These are phyloP conservation scores for Pythium utonaiense DNA, from an alignment of 352 stramenopile genomes.

Conservation along the genomic window DNA sequence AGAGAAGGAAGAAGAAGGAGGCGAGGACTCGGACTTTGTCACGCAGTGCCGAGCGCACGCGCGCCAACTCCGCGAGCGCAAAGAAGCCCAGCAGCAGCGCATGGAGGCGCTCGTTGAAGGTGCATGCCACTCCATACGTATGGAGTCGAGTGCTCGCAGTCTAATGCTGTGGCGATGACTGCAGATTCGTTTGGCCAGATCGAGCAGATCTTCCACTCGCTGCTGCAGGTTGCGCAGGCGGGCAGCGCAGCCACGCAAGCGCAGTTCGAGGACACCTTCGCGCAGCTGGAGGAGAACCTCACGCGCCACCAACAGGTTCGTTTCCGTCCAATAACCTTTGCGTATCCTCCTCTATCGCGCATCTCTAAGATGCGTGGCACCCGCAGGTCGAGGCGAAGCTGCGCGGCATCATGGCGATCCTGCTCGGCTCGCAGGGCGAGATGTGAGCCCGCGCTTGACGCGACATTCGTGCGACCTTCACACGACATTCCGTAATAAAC, in stretches of 20 bases:
- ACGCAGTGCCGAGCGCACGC: conserved; percentile 37
- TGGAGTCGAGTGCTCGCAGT: no score
- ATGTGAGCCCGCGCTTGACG: conserved; percentile 1
- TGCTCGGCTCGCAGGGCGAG: conserved; percentile 13
- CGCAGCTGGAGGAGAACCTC: conserved; percentile 12
- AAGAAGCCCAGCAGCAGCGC: conserved; percentile 50
- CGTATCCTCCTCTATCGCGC: no score
- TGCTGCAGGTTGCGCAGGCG: conserved; percentile 12
- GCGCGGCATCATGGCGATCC: conserved; percentile 23
- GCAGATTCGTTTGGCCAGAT: conserved; percentile 28
- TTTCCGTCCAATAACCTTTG: no score
- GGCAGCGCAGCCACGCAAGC: conserved; percentile 1
- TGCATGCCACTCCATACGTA: conserved; percentile 24
- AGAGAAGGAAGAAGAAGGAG: background rate
- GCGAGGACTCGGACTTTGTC: conserved; percentile 20
- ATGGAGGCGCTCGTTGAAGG: conserved; percentile 50
- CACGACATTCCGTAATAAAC: conserved; percentile 16
- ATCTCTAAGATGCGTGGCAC: no score
- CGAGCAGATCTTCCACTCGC: conserved; percentile 22
- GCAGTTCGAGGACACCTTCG: conserved; percentile 11
- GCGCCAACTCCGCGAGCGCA: conserved; percentile 43
- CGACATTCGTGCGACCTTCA: conserved; percentile 21
- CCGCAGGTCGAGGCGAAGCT: conserved; percentile 25
- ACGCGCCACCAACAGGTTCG: conserved; percentile 19
- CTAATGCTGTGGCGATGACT: background rate